A percentile compares a stretch with the other conserved stretches of the same genome.
Evolutionary conservation across 306 rosid genomes (phyloP).

Genomic region (Crataegus laevigata): DNA sequence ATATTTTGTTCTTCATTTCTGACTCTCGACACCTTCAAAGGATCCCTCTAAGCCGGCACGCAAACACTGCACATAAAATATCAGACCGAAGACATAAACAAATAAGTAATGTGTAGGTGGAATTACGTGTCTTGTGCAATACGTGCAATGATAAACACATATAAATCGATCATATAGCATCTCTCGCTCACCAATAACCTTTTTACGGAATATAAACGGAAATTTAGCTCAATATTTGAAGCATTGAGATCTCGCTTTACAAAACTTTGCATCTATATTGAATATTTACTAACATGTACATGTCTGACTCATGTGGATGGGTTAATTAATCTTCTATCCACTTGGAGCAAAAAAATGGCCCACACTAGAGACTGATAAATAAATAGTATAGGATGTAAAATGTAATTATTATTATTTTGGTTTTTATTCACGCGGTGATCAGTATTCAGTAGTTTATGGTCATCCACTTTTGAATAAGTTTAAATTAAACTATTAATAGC

Average conservation of each 20-base stretch:
- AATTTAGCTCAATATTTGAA: background rate
- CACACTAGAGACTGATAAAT: background rate
- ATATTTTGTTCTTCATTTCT: background rate
- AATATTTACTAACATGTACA: slow-evolving; percentile 10
- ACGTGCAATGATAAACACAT: background rate
- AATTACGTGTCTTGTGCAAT: background rate
- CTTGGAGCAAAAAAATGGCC: slow-evolving; percentile 14
- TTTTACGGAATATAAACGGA: background rate
- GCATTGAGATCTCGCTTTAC: background rate
- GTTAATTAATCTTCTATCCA: slow-evolving; percentile 8
- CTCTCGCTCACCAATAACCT: background rate
- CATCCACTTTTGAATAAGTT: too few species aligned
- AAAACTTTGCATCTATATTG: background rate
- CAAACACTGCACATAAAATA: background rate
- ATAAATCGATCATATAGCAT: background rate
- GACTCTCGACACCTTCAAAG: background rate
- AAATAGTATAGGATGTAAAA: background rate
- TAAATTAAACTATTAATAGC: too few species aligned
- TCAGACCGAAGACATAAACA: background rate
- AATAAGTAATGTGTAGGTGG: background rate
- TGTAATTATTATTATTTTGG: too few species aligned
- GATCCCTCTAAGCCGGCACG: background rate
- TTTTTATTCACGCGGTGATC: too few species aligned
- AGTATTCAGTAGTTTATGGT: too few species aligned
- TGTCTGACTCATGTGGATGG: slow-evolving; percentile 22